phyloP scores from a whole-genome alignment of 2,329 filamentous ascomycete genomes.

The Pseudogymnoascus sp. region DNA sequence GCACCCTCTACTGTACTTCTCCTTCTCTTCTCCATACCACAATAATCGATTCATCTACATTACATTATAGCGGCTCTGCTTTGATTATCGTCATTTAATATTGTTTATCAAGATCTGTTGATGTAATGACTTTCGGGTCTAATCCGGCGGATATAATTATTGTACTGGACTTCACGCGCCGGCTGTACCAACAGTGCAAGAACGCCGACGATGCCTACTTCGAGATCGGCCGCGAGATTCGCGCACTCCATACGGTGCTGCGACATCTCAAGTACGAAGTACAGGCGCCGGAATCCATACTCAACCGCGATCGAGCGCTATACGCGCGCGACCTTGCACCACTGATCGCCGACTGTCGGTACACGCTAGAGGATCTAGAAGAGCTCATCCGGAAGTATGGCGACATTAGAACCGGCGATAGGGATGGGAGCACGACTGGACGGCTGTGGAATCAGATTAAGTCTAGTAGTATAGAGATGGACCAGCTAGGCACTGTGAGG shows the following conservation, averaged over 20 bases:
- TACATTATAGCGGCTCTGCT: neutral
- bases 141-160: conserved; percentile 40
- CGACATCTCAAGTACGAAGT: conserved; percentile 50
- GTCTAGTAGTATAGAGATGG: conserved; percentile 26
- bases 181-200: conserved; percentile 46
- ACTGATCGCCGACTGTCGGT: conserved; percentile 47
- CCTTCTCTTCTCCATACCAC: neutral
- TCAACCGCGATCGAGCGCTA: conserved; percentile 37
- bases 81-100: conserved; percentile 1
- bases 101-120: neutral
- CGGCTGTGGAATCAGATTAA: conserved; percentile 22
- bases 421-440: conserved; percentile 13
- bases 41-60: neutral
- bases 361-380: conserved; percentile 46
- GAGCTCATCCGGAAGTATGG: conserved; percentile 41
- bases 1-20: conserved; percentile 1
- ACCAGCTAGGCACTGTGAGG: conserved; percentile 24
- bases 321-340: conserved; percentile 42
- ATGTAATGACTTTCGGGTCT: conserved; percentile 25
- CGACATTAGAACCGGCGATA: conserved; percentile 15
- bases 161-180: conserved; percentile 46
- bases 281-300: conserved; percentile 45
- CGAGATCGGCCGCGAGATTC: conserved; percentile 41
- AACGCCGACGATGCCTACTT: conserved; percentile 37
- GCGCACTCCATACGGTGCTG: conserved; percentile 45